A percentile compares a stretch with the other conserved stretches of the same genome.
These are phyloP conservation scores for Trichoderma atrobrunneum DNA, from an alignment of 2,329 filamentous ascomycete genomes.

Conservation along the genomic window DNA sequence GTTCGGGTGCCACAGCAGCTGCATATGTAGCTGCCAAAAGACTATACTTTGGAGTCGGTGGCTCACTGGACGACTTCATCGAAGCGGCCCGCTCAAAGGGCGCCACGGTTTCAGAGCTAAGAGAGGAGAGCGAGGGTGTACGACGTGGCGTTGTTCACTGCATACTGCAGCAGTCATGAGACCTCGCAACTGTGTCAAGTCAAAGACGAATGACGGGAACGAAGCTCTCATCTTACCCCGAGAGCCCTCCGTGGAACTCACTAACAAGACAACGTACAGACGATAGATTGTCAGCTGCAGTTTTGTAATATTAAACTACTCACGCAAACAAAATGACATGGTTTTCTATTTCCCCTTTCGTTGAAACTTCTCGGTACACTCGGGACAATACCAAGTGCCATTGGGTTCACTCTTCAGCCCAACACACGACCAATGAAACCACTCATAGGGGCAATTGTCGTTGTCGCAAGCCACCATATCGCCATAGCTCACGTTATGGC, in stretches of 20 bases:
- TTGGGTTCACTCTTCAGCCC: conserved; percentile 66
- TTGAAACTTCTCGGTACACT: conserved; percentile 55
- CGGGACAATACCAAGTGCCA: conserved; percentile 66
- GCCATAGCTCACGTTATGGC: conserved; percentile 78
- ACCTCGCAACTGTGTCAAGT: background rate
- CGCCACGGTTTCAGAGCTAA: conserved; percentile 47
- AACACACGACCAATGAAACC: conserved; percentile 82
- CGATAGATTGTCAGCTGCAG: background rate
- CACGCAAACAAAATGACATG: background rate
- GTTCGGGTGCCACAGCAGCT: conserved; percentile 45
- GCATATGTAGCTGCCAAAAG: conserved; percentile 73
- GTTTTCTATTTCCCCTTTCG: conserved; percentile 30
- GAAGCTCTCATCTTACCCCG: background rate
- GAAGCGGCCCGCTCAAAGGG: conserved; percentile 49
- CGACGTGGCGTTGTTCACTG: conserved; percentile 59
- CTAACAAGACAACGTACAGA: background rate
- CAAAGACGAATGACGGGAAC: background rate
- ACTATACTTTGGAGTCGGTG: conserved; percentile 81
- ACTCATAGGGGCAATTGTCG: conserved; percentile 74
- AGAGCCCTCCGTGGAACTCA: background rate
- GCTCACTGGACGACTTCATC: conserved; percentile 74
- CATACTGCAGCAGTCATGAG: conserved; percentile 29
- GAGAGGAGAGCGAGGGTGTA: conserved; percentile 60
- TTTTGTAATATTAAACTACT: background rate
- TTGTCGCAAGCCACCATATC: conserved; percentile 92